Evolutionary conservation across 495 filamentous ascomycete species (phyloP).

Genomic region (Penicillium antarcticum): DNA sequence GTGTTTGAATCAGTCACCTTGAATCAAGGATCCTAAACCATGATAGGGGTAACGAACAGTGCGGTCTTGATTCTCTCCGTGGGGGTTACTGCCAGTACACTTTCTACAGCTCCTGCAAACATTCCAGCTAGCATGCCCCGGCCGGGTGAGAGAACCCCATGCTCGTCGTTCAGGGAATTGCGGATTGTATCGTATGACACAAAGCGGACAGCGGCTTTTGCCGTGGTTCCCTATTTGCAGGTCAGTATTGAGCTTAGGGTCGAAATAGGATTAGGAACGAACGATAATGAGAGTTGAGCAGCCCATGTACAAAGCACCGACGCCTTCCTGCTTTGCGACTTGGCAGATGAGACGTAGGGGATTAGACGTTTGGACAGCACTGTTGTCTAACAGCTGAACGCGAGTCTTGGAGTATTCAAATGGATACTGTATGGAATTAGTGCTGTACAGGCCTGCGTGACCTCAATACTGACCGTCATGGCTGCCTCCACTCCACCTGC

Average conservation of each 20-base stretch:
- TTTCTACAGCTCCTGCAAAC: slow-evolving; percentile 57
- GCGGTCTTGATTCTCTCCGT: slow-evolving; percentile 68
- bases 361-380: slow-evolving; percentile 42
- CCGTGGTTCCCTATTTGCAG: slow-evolving; percentile 45
- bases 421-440: slow-evolving; percentile 23
- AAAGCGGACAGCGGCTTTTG: slow-evolving; percentile 65
- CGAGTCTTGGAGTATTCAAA: slow-evolving; percentile 68
- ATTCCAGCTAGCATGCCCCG: slow-evolving; percentile 61
- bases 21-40: background rate
- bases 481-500: slow-evolving; percentile 55
- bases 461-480: slow-evolving; percentile 33
- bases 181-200: slow-evolving; percentile 64
- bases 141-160: slow-evolving; percentile 50
- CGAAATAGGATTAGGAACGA: background rate
- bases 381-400: slow-evolving; percentile 52
- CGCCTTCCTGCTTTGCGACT: slow-evolving; percentile 52
- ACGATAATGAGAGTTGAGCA: slow-evolving; percentile 57
- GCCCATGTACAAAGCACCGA: slow-evolving; percentile 59
- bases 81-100: slow-evolving; percentile 59
- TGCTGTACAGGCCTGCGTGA: too few relatives aligned
- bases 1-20: background rate
- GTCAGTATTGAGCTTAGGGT: background rate
- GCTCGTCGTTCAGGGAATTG: slow-evolving; percentile 54
- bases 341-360: slow-evolving; percentile 51
- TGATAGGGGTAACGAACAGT: slow-evolving; percentile 24